phyloP scores from a whole-genome alignment of 2,329 filamentous ascomycete species.

The Epichloe coenophiala region DNA sequence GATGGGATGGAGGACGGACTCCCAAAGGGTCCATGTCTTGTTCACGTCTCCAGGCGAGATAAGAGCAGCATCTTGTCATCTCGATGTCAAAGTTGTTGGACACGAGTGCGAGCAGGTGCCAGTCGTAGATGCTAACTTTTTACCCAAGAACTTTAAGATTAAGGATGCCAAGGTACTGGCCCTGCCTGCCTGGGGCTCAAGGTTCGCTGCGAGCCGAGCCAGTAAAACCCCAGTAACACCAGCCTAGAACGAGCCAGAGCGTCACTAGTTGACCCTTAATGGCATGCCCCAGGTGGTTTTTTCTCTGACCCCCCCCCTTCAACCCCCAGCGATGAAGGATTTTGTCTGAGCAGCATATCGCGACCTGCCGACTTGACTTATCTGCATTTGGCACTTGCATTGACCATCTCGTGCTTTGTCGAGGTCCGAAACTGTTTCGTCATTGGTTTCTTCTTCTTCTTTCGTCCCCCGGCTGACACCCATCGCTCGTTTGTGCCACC shows the following conservation, averaged over 20 bases:
- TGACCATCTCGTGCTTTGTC: not conserved
- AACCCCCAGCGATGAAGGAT: not conserved
- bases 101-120: too few relatives aligned
- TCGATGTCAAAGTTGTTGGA: too few relatives aligned
- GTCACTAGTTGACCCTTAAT: not conserved
- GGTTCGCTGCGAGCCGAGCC: not conserved
- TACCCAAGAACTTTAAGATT: too few relatives aligned
- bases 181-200: too few relatives aligned
- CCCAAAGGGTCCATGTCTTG: too few relatives aligned
- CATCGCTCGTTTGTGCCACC: slow-evolving; percentile 4
- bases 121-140: too few relatives aligned
- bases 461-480: not conserved
- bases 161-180: too few relatives aligned
- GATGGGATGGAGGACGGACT: too few relatives aligned
- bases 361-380: not conserved
- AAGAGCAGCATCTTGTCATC: too few relatives aligned
- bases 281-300: not conserved
- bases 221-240: not conserved
- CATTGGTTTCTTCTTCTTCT: not conserved
- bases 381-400: not conserved
- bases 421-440: not conserved
- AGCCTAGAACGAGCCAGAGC: not conserved
- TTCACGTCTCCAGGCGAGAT: too few relatives aligned
- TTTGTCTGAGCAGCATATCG: not conserved
- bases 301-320: not conserved